phyloP scores from a whole-genome alignment of 371 early-diverging fungal genomes.

The Vittaforma corneae region DNA sequence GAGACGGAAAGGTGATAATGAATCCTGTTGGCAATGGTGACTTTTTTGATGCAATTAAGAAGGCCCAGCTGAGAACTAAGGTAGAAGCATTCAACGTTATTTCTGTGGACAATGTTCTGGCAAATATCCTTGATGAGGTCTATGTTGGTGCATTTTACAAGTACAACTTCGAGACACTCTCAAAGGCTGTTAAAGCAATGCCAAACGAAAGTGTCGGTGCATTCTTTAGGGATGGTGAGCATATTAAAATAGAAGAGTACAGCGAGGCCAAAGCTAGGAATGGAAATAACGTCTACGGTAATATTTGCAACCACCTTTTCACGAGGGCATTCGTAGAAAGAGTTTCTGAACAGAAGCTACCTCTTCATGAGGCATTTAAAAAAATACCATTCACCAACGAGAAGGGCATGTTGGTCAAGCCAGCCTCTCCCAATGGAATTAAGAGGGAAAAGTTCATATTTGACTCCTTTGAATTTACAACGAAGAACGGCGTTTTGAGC shows the following conservation, averaged over 20 bases:
- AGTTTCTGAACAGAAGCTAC: constrained; percentile 26
- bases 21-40: constrained; percentile 57
- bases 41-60: constrained; percentile 47
- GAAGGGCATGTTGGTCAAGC: constrained; percentile 11
- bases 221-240: constrained; percentile 30
- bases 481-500: constrained; percentile 41
- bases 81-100: constrained; percentile 51
- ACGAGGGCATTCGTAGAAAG: constrained; percentile 34
- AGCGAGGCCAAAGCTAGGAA: constrained; percentile 13
- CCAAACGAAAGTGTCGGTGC: constrained; percentile 52
- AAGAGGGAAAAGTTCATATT: constrained; percentile 58
- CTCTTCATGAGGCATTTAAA: constrained; percentile 50
- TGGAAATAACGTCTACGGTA: constrained; percentile 25
- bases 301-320: constrained; percentile 57
- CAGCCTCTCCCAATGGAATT: constrained; percentile 42
- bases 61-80: constrained; percentile 7
- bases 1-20: constrained; percentile 16
- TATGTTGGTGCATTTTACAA: constrained; percentile 43
- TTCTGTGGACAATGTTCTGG: constrained; percentile 57
- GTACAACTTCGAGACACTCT: constrained; percentile 40
- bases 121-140: constrained; percentile 51
- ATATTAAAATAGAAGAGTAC: constrained; percentile 43
- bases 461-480: constrained; percentile 52
- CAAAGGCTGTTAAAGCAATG: constrained; percentile 38
- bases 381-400: constrained; percentile 44